Base-by-base conservation (phyloP, 2,329 filamentous ascomycete species). In the Neoarthrinium moseri region DNA sequence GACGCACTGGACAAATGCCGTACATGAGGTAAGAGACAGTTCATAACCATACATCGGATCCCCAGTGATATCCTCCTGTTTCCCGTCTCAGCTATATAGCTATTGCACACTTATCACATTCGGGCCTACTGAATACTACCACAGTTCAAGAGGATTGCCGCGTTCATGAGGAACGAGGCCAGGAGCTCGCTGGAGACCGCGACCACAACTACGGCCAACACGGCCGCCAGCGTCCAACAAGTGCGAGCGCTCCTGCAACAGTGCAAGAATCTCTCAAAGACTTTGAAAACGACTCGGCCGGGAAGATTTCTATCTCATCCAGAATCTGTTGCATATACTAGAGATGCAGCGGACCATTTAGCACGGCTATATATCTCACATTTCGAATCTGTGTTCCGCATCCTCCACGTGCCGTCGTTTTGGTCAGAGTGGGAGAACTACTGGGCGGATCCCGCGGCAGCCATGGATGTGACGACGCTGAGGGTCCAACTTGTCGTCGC, bases 391-490 rank as follows among this genome's bases (percentile, higher is more conserved):
- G 66, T 68, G 0, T 71, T 78, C 42, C 71, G 76, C 3, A 73
- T 83, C 35, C 56, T 83, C 0, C 78, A 83, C 45, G 56, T 65
- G 4, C 77, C 77, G 0, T 72, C 68, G 0, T 83, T 82, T 48
- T 69, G 69, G 66, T 51, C 61, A 17, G 71, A 78, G 7, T 82
- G 79, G 51, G 48, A 62, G 4, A 57, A 43, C 1, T 75, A 74
- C 49, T 81, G 76, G 76, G 56, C 64, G 4, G 10, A 64, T 4
- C 59, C 65, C 0, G 57, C 59, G 5, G 51, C 5, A 6, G 51
- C 55, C 2, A 47, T 55, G 1, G 48, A 40, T 5, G 56, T 52
- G 3, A 21, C 61, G 3, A 60, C 60, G 2, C 59, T 72, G 4
- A 66, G 65, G n/a, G 49, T 70, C 2, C 60, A 69, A 3, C 63